phyloP scores from a whole-genome alignment of 2,329 filamentous ascomycete species.

The Sarocladium brachiariae region DNA sequence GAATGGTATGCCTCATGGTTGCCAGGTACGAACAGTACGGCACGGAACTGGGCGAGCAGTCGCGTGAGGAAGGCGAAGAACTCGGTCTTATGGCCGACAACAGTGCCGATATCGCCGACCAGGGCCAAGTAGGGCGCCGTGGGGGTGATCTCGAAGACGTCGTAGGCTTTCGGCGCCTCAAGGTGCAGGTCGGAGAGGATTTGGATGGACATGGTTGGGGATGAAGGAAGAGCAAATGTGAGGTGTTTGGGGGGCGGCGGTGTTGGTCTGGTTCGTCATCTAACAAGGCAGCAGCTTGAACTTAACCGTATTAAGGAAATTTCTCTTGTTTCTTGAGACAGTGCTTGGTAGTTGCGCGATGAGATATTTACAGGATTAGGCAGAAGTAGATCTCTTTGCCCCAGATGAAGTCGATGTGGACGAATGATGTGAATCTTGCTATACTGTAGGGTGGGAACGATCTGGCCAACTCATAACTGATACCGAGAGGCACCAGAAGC shows the following conservation, averaged over 20 bases:
- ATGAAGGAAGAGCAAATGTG: not conserved
- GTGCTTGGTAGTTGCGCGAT: too few species aligned
- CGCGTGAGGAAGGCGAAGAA: constrained; percentile 38
- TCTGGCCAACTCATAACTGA: too few species aligned
- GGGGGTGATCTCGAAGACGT: constrained; percentile 39
- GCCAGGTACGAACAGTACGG: constrained; percentile 45
- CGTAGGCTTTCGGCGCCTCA: constrained; percentile 41
- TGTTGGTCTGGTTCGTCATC: not conserved
- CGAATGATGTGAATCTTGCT: too few species aligned
- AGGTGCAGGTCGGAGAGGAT: constrained; percentile 54
- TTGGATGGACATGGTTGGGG: constrained; percentile 26
- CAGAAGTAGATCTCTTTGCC: too few species aligned
- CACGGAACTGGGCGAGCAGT: constrained; percentile 40
- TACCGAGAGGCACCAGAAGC: too few species aligned
- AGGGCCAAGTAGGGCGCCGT: constrained; percentile 45
- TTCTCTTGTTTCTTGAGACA: too few species aligned
- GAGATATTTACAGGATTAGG: too few species aligned
- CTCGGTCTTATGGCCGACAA: constrained; percentile 30
- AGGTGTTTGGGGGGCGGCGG: not conserved
- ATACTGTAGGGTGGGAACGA: too few species aligned
- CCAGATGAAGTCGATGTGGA: too few species aligned
- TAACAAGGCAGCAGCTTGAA: too few species aligned
- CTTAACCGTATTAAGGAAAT: too few species aligned
- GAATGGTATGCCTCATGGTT: constrained; percentile 50
- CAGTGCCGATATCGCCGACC: constrained; percentile 49